Base-by-base conservation (phyloP, 768 basidiomycete genomes). In the Tephrocybe sp. region DNA sequence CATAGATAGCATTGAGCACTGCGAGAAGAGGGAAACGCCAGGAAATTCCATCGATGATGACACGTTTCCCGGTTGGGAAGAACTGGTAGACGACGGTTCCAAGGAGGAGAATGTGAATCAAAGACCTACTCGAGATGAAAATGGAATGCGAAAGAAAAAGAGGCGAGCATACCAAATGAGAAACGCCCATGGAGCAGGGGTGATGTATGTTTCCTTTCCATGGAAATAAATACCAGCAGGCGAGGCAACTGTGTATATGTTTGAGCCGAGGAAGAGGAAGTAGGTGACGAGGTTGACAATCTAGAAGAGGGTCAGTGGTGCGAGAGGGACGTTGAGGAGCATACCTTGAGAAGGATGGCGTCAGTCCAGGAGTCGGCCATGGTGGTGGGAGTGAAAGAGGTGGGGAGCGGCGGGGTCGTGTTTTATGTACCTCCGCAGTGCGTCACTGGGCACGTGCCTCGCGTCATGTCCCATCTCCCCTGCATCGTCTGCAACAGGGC, bases 171-270 rank as follows among this genome's bases (percentile, higher is more conserved):
- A 88, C 92, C 93, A 96, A 64, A 94, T 87, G 72, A 87, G 79
- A 74, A 93, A 96, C 1, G 90, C 87, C 83, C 89, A 97, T 22
- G 86, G 83, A 21, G 92, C 90, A n/a, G 96, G 96, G 1, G 94
- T 97, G 50, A 98, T 73, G 68, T 94, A 98, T 0, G 95, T 97
- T 58, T 89, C 85, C 65, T 92, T 92, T 37, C 82, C 84, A 55
- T 74, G 67, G 63, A 76, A 82, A 70, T 92, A 91, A 43, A 83
- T 76, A 54, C 80, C 83, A 34, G 79, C 77, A 0, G 90, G 90
- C 2, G 82, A 79, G 5, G 91, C 84, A 53, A 93, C 79, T 44
- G 86, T 87, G 76, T 92, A 95, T 49, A 94, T 77, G 69, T 96
- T 96, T 31, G 87, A 88, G 26, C 90, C 93, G n/a, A 96, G 74